These are phyloP conservation scores for Pestalotiopsis sp. DNA, from an alignment of 2,329 filamentous ascomycete species.

Conservation along the genomic window DNA sequence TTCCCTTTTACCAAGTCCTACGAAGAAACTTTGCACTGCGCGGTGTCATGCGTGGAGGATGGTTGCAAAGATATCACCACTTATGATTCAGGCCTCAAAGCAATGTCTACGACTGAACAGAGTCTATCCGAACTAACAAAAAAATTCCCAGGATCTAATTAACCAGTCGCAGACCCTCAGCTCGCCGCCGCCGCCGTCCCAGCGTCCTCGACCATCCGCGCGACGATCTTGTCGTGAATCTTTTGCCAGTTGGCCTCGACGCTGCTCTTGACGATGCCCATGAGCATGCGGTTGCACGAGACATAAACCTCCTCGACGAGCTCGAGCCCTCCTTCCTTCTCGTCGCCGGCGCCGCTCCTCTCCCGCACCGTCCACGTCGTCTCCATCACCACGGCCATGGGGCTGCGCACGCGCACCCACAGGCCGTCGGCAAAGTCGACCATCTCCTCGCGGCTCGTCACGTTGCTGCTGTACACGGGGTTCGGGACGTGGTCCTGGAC, in stretches of 20 bases:
- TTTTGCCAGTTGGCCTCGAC: slow-evolving; percentile 53
- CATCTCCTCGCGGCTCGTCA: slow-evolving; percentile 58
- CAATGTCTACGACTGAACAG: not conserved
- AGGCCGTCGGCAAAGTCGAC: slow-evolving; percentile 50
- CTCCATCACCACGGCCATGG: slow-evolving; percentile 55
- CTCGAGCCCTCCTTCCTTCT: slow-evolving; percentile 38
- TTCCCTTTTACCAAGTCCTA: not conserved
- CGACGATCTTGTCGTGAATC: slow-evolving; percentile 50
- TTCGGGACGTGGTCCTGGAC: slow-evolving; percentile 57
- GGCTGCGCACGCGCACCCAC: slow-evolving; percentile 54
- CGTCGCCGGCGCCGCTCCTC: slow-evolving; percentile 27
- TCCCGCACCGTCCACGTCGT: slow-evolving; percentile 47
- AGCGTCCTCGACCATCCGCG: slow-evolving; percentile 3
- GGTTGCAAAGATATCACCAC: no score
- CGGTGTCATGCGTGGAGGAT: no score
- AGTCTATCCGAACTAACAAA: no score
- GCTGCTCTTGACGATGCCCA: slow-evolving; percentile 51
- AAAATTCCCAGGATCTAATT: no score
- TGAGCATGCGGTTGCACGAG: slow-evolving; percentile 50
- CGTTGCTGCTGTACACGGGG: slow-evolving; percentile 57
- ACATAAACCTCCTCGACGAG: slow-evolving; percentile 54
- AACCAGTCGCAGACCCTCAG: not conserved
- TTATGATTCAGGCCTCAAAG: no score
- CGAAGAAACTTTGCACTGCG: no score
- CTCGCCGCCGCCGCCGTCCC: not conserved